Percentiles rank a stretch among this genome's conserved stretches.
These are phyloP conservation scores for Shiraia bambusicola DNA, from an alignment of 2,329 filamentous ascomycete species.

Conservation along the genomic window DNA sequence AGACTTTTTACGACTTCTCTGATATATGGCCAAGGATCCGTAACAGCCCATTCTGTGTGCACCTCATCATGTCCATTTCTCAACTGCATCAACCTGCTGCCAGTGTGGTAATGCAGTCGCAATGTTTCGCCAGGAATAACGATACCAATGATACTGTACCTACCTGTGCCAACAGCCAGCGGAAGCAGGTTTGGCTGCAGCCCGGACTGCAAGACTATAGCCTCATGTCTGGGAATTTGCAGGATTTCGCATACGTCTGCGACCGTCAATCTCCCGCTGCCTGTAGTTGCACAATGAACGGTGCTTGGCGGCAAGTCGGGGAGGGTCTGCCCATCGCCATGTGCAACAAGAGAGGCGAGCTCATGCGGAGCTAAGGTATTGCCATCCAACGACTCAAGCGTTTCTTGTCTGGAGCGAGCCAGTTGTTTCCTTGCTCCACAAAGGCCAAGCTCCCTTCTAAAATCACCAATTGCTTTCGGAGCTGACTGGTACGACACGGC, in stretches of 20 bases:
- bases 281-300: conserved; percentile 38
- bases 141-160: conserved; percentile 74
- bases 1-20: conserved; percentile 43
- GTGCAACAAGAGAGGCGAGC: conserved; percentile 30
- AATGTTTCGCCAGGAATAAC: conserved; percentile 56
- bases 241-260: conserved; percentile 42
- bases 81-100: conserved; percentile 29
- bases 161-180: conserved; percentile 54
- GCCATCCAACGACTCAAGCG: conserved; percentile 11
- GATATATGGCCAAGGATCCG: conserved; percentile 45
- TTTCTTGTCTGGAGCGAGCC: conserved; percentile 7
- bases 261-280: conserved; percentile 40
- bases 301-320: conserved; percentile 28
- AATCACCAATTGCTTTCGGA: conserved; percentile 22
- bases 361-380: conserved; percentile 21
- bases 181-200: conserved; percentile 44
- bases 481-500: conserved; percentile 11
- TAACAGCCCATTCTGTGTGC: conserved; percentile 27
- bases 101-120: conserved; percentile 39
- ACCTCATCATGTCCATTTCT: conserved; percentile 32
- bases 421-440: conserved; percentile 9
- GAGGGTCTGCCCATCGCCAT: conserved; percentile 26
- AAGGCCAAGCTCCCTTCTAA: conserved; percentile 20
- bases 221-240: conserved; percentile 36
- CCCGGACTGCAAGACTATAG: conserved; percentile 52